Conservation (phyloP, 768 basidiomycete species). For the Panus rudis region DNA sequence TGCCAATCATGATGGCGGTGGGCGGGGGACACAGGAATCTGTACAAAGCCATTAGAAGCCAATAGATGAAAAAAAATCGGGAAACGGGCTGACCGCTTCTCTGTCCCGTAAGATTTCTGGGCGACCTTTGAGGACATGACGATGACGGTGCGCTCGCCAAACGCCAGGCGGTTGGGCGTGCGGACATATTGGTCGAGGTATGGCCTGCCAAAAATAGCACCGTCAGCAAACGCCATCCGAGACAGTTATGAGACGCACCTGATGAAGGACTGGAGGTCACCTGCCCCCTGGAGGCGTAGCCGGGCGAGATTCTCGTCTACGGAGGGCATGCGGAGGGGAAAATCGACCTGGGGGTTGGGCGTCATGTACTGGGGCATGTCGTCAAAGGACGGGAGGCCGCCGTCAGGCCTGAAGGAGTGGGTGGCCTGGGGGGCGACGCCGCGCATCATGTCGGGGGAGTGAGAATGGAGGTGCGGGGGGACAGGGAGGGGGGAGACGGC, state of each 20-base stretch:
- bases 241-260: constrained; percentile 38
- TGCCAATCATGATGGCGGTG: constrained; percentile 89
- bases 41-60: constrained; percentile 5
- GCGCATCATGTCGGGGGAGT: constrained; percentile 51
- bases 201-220: constrained; percentile 29
- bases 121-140: constrained; percentile 98
- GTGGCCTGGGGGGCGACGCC: constrained; percentile 69
- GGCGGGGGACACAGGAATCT: constrained; percentile 92
- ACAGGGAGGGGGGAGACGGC: constrained; percentile 44
- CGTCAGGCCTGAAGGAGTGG: constrained; percentile 48
- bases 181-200: constrained; percentile 82
- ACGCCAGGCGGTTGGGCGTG: constrained; percentile 77
- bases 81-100: constrained; percentile 73
- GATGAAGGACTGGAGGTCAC: constrained; percentile 75
- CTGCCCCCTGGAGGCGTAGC: constrained; percentile 59
- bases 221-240: constrained; percentile 1
- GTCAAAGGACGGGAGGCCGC: constrained; percentile 42
- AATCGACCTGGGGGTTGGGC: constrained; percentile 44
- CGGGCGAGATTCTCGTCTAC: constrained; percentile 58
- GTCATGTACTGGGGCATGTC: constrained; percentile 53
- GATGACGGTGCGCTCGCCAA: constrained; percentile 90
- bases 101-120: constrained; percentile 95
- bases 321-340: constrained; percentile 54
- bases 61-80: constrained; percentile 10
- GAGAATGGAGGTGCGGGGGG: constrained; percentile 43